Evolutionary conservation across 495 filamentous ascomycete species (phyloP).

Genomic region (Penicillium longicatenatum): DNA sequence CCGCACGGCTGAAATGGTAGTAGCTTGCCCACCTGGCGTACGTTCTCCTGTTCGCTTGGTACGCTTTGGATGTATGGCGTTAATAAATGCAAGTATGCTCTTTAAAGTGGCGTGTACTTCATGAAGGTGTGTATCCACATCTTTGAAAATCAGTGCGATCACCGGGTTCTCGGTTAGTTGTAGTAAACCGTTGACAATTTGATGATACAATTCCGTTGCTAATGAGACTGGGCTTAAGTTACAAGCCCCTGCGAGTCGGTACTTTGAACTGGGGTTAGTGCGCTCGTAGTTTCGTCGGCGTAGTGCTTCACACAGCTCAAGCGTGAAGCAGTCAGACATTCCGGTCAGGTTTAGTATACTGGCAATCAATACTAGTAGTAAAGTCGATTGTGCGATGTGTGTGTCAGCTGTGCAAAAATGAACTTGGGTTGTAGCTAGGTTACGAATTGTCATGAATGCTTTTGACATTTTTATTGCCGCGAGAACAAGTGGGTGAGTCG

Average conservation of each 20-base stretch:
- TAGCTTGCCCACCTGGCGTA: not conserved
- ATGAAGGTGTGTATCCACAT: not conserved
- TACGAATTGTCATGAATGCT: constrained; percentile 9
- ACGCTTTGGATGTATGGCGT: not conserved
- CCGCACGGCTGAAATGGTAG: not conserved
- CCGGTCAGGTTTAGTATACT: not conserved
- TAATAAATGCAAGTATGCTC: not conserved
- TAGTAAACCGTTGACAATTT: constrained; percentile 9
- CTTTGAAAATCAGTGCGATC: constrained; percentile 13
- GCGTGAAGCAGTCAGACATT: not conserved
- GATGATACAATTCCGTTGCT: constrained; percentile 22
- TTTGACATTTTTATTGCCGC: constrained; percentile 12
- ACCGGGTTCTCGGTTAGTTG: not conserved
- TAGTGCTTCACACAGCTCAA: constrained; percentile 1
- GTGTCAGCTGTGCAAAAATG: not conserved
- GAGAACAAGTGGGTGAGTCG: constrained; percentile 8
- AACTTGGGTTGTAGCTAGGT: constrained; percentile 12
- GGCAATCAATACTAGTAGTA: not conserved
- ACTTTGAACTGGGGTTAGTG: not conserved
- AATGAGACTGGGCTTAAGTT: not conserved
- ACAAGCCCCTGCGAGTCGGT: not conserved
- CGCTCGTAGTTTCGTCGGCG: constrained; percentile 1
- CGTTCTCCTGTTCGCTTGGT: not conserved
- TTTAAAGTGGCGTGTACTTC: not conserved
- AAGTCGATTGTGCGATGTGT: not conserved